A percentile compares a stretch with the other conserved stretches of the same genome.
These are phyloP conservation scores for Ziziphus jujuba DNA, from an alignment of 306 rosid species.

Conservation along the genomic window DNA sequence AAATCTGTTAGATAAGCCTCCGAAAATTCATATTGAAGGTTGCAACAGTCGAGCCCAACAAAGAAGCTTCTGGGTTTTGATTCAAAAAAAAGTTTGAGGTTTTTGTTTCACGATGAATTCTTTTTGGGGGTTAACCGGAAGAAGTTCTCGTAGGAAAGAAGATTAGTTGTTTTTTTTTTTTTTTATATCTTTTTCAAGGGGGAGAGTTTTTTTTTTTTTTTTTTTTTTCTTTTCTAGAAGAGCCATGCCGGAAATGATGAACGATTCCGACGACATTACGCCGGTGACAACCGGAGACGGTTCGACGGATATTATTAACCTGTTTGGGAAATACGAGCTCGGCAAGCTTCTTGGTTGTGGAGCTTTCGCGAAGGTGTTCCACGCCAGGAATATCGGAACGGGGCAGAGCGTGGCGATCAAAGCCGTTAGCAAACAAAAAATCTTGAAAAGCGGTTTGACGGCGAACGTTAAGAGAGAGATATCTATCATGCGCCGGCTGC, in stretches of 20 bases:
- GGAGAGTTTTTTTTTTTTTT: no score
- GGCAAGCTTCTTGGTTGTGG: conserved; percentile 62
- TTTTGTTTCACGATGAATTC: no score
- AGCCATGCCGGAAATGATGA: conserved; percentile 28
- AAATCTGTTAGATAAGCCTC: no score
- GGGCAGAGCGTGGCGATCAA: conserved; percentile 78
- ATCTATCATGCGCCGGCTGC: conserved; percentile 66
- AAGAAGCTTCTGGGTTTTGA: no score
- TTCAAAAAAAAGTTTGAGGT: no score
- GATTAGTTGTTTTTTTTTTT: no score
- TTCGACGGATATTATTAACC: neutral
- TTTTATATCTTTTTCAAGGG: no score
- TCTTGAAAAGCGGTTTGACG: conserved; percentile 33
- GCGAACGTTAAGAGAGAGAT: conserved; percentile 69
- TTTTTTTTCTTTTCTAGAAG: no score
- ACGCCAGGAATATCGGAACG: conserved; percentile 42
- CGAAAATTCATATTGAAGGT: no score
- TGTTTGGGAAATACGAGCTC: conserved; percentile 60
- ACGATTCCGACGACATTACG: neutral
- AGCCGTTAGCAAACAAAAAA: conserved; percentile 58
- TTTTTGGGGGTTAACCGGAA: no score
- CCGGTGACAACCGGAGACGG: conserved; percentile 1
- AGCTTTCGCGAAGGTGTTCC: conserved; percentile 80
- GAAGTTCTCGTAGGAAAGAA: no score
- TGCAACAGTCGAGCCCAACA: no score